A percentile compares a stretch with the other conserved stretches of the same genome.
These are phyloP conservation scores for Puccinia coronata DNA, from an alignment of 1,284 basidiomycete species.

Conservation along the genomic window DNA sequence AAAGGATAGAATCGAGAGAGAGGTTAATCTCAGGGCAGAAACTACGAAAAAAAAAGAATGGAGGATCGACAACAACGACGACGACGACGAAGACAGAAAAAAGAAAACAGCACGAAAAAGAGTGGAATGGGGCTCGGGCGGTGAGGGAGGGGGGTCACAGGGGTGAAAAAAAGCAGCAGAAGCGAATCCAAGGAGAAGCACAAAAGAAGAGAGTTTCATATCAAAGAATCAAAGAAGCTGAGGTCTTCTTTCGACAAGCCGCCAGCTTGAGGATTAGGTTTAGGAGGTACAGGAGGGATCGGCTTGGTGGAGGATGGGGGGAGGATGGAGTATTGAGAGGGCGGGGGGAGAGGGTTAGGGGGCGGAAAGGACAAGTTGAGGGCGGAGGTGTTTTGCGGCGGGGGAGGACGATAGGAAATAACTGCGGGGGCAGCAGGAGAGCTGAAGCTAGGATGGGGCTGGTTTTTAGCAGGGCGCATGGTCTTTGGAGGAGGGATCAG, in stretches of 20 bases:
- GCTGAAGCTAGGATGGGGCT: neutral
- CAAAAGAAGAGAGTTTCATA: slow-evolving; percentile 12
- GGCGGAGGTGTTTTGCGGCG: neutral
- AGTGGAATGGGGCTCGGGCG: too few species aligned
- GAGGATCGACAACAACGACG: too few species aligned
- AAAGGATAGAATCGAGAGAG: too few species aligned
- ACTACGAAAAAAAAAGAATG: too few species aligned
- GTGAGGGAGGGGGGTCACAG: too few species aligned
- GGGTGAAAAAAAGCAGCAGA: too few species aligned
- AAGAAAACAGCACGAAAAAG: too few species aligned
- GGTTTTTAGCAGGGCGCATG: neutral
- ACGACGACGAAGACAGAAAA: too few species aligned
- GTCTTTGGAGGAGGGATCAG: slow-evolving; percentile 12
- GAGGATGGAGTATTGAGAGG: neutral
- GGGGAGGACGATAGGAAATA: neutral
- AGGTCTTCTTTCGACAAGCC: slow-evolving; percentile 40
- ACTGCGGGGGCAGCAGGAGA: neutral
- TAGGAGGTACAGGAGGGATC: neutral
- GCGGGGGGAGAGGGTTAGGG: neutral
- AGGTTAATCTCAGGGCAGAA: too few species aligned
- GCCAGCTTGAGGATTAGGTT: neutral
- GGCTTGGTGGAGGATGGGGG: too few species aligned
- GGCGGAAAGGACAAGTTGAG: neutral
- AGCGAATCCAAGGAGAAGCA: neutral
- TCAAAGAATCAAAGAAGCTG: slow-evolving; percentile 48